Percentiles rank a stretch among this genome's conserved stretches.
These are phyloP conservation scores for Hypoxylon sp. DNA, from an alignment of 2,329 filamentous ascomycete genomes.

Conservation along the genomic window DNA sequence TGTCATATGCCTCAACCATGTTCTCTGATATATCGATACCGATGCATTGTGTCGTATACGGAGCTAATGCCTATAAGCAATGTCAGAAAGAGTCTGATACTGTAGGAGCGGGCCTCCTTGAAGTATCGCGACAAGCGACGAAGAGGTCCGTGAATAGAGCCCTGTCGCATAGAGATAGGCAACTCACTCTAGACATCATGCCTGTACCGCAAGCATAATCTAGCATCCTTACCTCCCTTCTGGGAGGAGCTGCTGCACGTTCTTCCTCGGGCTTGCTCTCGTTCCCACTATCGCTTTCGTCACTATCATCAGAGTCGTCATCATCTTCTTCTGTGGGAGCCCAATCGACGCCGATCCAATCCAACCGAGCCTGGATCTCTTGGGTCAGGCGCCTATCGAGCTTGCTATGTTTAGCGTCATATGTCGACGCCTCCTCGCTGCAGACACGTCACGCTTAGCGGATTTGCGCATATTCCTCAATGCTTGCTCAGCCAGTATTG, in stretches of 20 bases:
- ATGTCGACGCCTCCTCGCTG: constrained; percentile 62
- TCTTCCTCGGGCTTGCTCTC: constrained; percentile 30
- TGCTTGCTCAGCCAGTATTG: constrained; percentile 8
- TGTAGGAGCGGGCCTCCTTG: no score
- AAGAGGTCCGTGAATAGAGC: neutral
- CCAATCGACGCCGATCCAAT: constrained; percentile 71
- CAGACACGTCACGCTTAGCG: constrained; percentile 18
- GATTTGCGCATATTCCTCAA: no score
- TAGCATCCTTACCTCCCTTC: constrained; percentile 61
- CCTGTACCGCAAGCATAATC: constrained; percentile 83
- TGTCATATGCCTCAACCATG: constrained; percentile 76
- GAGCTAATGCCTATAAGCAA: constrained; percentile 61
- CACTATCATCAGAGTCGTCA: constrained; percentile 43
- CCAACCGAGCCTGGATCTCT: constrained; percentile 60
- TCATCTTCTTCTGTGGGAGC: constrained; percentile 51
- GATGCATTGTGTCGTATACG: constrained; percentile 68
- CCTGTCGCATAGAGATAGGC: neutral
- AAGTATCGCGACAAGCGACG: neutral
- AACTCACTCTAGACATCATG: constrained; percentile 67
- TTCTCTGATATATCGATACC: constrained; percentile 76
- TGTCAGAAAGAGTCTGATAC: constrained; percentile 14
- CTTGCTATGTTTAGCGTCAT: constrained; percentile 65
- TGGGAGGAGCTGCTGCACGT: constrained; percentile 9
- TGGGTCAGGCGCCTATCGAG: constrained; percentile 62
- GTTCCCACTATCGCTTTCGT: constrained; percentile 38